Percentiles rank a stretch among this genome's conserved stretches.
Evolutionary conservation across 2,329 filamentous ascomycete genomes (phyloP).

Genomic region (Fusarium sp.): DNA sequence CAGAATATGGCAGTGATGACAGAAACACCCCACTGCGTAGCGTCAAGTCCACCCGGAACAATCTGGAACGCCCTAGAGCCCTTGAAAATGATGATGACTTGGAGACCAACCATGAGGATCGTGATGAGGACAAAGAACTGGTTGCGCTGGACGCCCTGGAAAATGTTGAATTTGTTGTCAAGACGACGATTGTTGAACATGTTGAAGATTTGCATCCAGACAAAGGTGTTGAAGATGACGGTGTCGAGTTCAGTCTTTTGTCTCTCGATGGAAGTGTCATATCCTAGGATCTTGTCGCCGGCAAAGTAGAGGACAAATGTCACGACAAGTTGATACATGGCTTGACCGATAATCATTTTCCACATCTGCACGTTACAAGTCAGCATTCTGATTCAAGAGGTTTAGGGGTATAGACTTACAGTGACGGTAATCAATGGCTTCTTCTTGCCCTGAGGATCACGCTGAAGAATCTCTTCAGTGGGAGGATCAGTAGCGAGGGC

Average conservation of each 20-base stretch:
- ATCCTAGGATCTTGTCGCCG: background rate
- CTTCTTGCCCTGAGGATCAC: background rate
- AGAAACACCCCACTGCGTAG: background rate
- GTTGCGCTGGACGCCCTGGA: conserved; percentile 67
- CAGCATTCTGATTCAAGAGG: background rate
- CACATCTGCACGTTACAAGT: background rate
- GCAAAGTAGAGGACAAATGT: background rate
- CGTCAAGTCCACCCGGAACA: background rate
- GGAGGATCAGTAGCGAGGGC: conserved; percentile 55
- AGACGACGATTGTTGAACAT: conserved; percentile 72
- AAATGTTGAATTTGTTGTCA: conserved; percentile 71
- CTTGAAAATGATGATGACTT: conserved; percentile 67
- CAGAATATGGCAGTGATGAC: background rate
- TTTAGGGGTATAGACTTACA: background rate
- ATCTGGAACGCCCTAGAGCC: conserved; percentile 44
- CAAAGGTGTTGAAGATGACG: conserved; percentile 74
- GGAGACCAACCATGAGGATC: conserved; percentile 65
- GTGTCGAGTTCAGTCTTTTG: conserved; percentile 50
- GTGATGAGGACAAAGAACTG: conserved; percentile 68
- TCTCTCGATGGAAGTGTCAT: conserved; percentile 51
- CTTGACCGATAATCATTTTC: background rate
- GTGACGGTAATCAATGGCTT: background rate
- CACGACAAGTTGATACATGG: background rate
- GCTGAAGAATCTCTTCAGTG: background rate
- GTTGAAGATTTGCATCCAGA: conserved; percentile 79